Base-by-base conservation (phyloP, 169 alveolate genomes). In the Cryptosporidium parvum region DNA sequence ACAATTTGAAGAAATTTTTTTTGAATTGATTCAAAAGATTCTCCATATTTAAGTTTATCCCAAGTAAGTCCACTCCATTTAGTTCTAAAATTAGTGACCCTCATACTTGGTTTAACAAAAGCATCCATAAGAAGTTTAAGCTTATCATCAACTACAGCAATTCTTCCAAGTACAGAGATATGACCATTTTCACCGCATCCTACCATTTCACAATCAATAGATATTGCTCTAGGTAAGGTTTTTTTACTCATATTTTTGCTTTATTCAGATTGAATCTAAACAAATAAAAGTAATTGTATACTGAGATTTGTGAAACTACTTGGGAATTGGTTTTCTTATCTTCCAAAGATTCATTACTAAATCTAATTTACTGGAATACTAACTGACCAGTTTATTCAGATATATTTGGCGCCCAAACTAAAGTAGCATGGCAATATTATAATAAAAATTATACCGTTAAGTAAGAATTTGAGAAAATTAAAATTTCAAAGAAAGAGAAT, bases 171-270 rank as follows among this genome's bases (percentile, higher is more conserved):
- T 21, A 80, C 75, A 2, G 89, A 80, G 8, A 62, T 80, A 16
- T 48, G 45, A 1, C 89, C 89, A n/a, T 62, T 80, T 10, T 56
- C 75, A 21, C 89, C 89, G 5, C 89, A 80, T 26, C 89, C 89
- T 26, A 80, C 89, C 89, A 80, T 80, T 61, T 80, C 89, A 26
- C 89, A 80, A 65, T 80, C 89, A 23, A 80, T 65, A 10, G 89
- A 80, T 8, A 80, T 62, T 1, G 89, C 89, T 62, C 89, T 80
- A 23, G 89, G 89, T 18, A 61, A 39, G n/a, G 44, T 31, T 29
- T 52, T 75, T 18, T 53, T 75, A 37, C 7, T 21, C 86, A 75
- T 75, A 7, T 44, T 29, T 37, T 45, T 33, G 52, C 29, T 33
- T 14, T 35, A 18, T 16, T n/a, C 14, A 6, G 29, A 23, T 23